Base-by-base conservation (phyloP, 1,284 basidiomycete species). In the Earliella scabrosa region DNA sequence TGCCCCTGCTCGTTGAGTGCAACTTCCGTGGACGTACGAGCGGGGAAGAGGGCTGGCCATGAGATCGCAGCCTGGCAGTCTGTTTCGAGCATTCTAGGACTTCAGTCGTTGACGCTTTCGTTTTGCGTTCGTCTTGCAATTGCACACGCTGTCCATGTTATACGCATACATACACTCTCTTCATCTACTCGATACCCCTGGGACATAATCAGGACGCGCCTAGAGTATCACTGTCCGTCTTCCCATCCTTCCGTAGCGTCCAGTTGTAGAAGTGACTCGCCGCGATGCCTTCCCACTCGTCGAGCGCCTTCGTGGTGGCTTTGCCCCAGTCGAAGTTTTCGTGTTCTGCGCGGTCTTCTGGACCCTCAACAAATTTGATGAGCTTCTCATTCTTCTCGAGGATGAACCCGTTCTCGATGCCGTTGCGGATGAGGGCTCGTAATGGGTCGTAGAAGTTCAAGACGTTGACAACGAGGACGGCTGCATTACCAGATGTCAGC, bases 401-500 rank as follows among this genome's bases (percentile, higher is more conserved):
- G 68, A 96, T 93, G 74, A 95, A 97, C 2, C 92, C 94, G 26
- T 84, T 83, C 21, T 80, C 70, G 45, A 92, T 74, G 4, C 88
- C 87, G 46, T 78, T 82, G 53, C 82, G 75, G 63, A 97, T 82
- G 52, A 94, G 81, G 20, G 82, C 76, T 32, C 86, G 83, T n/a
- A 97, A 75, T 1, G 94, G 87, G 13, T 90, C 82, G 72, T 84
- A 98, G 75, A 88, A 97, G 1, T 82, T 82, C 45, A 82, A 81
- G 34, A 96, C 88, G 69, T 97, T 96, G 43, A 96, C 66, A 41
- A 97, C 75, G 29, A 97, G 74, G 52, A 96, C 86, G 14, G 95
- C 92, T 86, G 66, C 45, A 3, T 21, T 18, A 36, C n/a, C 4
- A n/a, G 36, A 24, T 16, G 32, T 6, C n/a, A 16, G 2, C 40